Conservation (phyloP, 768 basidiomycete species). For the Panellus pusillus region DNA sequence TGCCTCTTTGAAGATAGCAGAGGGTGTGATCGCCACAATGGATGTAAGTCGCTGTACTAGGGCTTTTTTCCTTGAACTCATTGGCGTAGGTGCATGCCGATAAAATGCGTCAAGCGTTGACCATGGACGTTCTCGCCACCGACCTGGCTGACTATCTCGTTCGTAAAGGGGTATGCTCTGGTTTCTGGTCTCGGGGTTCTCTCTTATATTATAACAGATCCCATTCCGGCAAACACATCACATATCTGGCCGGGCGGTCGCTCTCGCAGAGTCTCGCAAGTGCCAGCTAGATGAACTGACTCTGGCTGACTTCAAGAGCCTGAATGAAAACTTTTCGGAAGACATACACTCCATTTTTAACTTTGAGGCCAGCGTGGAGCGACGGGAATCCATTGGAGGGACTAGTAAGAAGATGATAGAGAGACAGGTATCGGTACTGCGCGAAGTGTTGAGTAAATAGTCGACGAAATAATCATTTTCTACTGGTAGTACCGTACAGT, state of each 20-base stretch:
- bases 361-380: slow-evolving; percentile 94
- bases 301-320: slow-evolving; percentile 72
- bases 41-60: slow-evolving; percentile 49
- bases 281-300: slow-evolving; percentile 82
- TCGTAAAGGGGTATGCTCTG: slow-evolving; percentile 83
- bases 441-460: slow-evolving; percentile 49
- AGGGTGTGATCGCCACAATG: slow-evolving; percentile 91
- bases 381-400: slow-evolving; percentile 89
- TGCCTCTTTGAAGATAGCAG: slow-evolving; percentile 87
- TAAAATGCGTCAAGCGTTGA: slow-evolving; percentile 88
- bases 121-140: slow-evolving; percentile 98
- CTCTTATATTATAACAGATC: slow-evolving; percentile 52
- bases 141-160: slow-evolving; percentile 98
- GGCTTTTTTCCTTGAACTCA: neutral
- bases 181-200: neutral
- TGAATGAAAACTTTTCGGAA: slow-evolving; percentile 76
- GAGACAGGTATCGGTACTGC: slow-evolving; percentile 79
- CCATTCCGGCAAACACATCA: slow-evolving; percentile 99
- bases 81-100: slow-evolving; percentile 75
- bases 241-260: slow-evolving; percentile 94
- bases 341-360: slow-evolving; percentile 87
- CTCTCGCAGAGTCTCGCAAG: slow-evolving; percentile 81
- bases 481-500: too few relatives aligned
- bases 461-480: too few relatives aligned
- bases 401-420: slow-evolving; percentile 83